Evolutionary conservation across 2,329 filamentous ascomycete species (phyloP).

Genomic region (Epichloe gansuensis): DNA sequence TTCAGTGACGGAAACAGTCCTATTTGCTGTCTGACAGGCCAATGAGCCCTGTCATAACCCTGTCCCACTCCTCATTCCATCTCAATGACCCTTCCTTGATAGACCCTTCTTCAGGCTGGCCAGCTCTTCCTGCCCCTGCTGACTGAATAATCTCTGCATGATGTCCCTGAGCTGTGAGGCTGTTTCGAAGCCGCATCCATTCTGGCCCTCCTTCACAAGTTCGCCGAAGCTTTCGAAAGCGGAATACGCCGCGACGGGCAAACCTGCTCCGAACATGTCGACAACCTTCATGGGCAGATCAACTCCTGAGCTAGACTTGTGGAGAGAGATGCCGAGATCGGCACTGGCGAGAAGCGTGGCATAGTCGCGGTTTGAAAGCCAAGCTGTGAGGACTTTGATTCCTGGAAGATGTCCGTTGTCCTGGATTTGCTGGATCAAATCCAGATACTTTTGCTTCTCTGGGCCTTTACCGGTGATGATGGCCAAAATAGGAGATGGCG

Average conservation of each 20-base stretch:
- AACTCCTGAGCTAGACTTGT: constrained; percentile 87
- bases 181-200: constrained; percentile 75
- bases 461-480: constrained; percentile 95
- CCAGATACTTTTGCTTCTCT: constrained; percentile 63
- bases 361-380: constrained; percentile 76
- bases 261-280: constrained; percentile 92
- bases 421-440: constrained; percentile 50
- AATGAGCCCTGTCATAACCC: constrained; percentile 63
- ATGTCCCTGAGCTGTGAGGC: constrained; percentile 51
- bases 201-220: constrained; percentile 75
- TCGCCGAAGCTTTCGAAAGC: constrained; percentile 82
- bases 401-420: constrained; percentile 51
- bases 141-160: constrained; percentile 51
- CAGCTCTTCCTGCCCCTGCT: constrained; percentile 40
- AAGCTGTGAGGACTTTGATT: constrained; percentile 67
- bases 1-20: background rate
- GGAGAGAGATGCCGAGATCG: constrained; percentile 81
- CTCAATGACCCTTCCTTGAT: constrained; percentile 59
- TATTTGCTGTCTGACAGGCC: constrained; percentile 25
- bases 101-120: constrained; percentile 51
- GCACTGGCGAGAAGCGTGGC: constrained; percentile 72
- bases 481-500: constrained; percentile 57
- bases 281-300: constrained; percentile 99
- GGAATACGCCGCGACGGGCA: constrained; percentile 81
- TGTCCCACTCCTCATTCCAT: constrained; percentile 92